Percentiles rank a stretch among this genome's conserved stretches.
These are phyloP conservation scores for Mycena pura DNA, from an alignment of 768 basidiomycete genomes.

Conservation along the genomic window DNA sequence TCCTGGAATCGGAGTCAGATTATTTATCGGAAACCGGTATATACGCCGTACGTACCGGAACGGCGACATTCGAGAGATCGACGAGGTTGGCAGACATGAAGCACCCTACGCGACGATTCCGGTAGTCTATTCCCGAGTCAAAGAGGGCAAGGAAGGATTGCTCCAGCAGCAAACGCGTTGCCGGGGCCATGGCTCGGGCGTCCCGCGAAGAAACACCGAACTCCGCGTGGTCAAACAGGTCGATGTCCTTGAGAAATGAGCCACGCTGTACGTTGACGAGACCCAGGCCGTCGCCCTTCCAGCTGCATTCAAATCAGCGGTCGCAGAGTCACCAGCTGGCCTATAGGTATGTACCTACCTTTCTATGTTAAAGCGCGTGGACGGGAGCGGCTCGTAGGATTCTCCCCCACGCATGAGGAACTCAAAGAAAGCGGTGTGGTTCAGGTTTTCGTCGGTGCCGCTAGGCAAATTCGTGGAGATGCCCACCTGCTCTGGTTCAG, in stretches of 20 bases:
- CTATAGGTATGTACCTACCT: too few relatives aligned
- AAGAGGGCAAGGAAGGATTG: conserved; percentile 42
- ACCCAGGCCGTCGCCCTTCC: conserved; percentile 26
- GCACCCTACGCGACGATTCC: conserved; percentile 45
- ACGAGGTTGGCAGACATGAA: conserved; percentile 39
- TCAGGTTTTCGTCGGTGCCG: conserved; percentile 32
- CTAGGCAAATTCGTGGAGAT: conserved; percentile 38
- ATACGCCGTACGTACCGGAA: not conserved
- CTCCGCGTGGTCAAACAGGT: conserved; percentile 40
- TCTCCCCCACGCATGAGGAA: conserved; percentile 36
- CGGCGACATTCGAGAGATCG: not conserved
- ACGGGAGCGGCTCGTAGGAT: conserved; percentile 36
- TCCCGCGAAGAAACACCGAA: conserved; percentile 43
- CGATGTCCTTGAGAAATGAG: conserved; percentile 41
- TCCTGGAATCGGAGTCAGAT: conserved; percentile 4
- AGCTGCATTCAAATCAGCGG: conserved; percentile 11
- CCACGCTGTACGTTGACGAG: conserved; percentile 11
- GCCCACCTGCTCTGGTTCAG: too few relatives aligned
- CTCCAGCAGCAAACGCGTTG: conserved; percentile 38
- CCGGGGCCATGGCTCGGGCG: conserved; percentile 37
- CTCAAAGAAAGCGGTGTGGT: conserved; percentile 33
- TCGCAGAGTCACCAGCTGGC: not conserved
- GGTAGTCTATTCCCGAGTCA: conserved; percentile 52
- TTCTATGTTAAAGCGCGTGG: conserved; percentile 36
- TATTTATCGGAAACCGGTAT: not conserved